These are phyloP conservation scores for Solanum raphanifolium DNA, from an alignment of 257 asterid species.

Conservation along the genomic window DNA sequence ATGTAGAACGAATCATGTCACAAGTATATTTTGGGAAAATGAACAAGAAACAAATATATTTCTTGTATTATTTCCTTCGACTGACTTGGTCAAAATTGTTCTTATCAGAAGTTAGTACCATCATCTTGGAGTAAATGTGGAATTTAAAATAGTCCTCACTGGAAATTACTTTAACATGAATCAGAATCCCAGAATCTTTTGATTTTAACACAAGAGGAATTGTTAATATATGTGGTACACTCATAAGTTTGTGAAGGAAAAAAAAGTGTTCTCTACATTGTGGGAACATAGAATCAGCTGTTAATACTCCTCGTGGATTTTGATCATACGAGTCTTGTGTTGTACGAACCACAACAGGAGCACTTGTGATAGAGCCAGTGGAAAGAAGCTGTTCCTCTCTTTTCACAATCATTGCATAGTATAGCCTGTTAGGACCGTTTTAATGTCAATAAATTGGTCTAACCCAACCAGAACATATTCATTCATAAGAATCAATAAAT, in stretches of 20 bases:
- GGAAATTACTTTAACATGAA: not conserved
- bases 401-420: conserved; percentile 84
- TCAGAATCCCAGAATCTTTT: not conserved
- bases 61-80: not conserved
- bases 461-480: not conserved
- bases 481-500: not conserved
- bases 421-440: conserved; percentile 35
- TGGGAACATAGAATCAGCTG: not conserved
- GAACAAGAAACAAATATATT: not conserved
- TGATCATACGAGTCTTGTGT: conserved; percentile 61
- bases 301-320: conserved; percentile 3
- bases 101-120: not conserved
- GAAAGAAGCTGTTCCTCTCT: conserved; percentile 58
- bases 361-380: conserved; percentile 91
- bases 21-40: not conserved
- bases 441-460: not conserved
- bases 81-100: not conserved
- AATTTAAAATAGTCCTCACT: not conserved
- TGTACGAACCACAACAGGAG: conserved; percentile 66
- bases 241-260: not conserved
- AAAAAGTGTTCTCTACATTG: not conserved
- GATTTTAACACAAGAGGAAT: not conserved
- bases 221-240: not conserved
- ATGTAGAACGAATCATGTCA: not conserved
- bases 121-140: not conserved